Base-by-base conservation (phyloP, 176 grass and related monocot species). In the Phoenix roebelenii region DNA sequence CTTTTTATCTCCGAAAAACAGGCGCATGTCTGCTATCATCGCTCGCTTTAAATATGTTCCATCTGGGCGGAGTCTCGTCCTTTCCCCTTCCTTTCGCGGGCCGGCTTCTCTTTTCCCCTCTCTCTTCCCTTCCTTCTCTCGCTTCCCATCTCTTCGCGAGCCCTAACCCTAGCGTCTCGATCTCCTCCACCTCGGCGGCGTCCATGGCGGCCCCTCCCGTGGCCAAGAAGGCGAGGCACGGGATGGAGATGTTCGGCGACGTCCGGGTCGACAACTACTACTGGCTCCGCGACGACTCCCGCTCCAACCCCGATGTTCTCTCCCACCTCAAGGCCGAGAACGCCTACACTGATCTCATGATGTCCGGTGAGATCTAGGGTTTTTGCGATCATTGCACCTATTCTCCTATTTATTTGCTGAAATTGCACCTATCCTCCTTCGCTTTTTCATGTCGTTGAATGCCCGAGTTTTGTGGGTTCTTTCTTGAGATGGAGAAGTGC, bases 201-300 rank as follows among this genome's bases (percentile, higher is more conserved):
- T 44, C 80, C 23, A 39, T 60, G 49, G 64, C 53, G 53, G 30
- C 77, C 35, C 77, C 83, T 23, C 90, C 91, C 23, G 50, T 79
- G 30, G 61, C 80, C 12, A 90, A 60, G 77, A 90, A 95, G 80
- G 77, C 87, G 48, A 79, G 70, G 26, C 83, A 62, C 4, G 58
- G 76, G 57, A 88, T 95, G 77, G 72, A 71, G 18, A 54, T 90
- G 29, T 82, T 90, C 64, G 83, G 86, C 25, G 86, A 95, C 23
- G 77, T 84, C 50, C 91, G 91, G 50, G 65, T 87, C 18, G 86
- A 90, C 65, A 55, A 84, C 65, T 95, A 90, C 83, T 95, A 95
- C 69, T 95, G 91, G 91, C 79, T 95, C 69, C 91, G 91, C 57
- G 83, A 90, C 54, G 83, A 95, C 74, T 76, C 82, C 59, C 79